Percentiles rank a stretch among this genome's conserved stretches.
Evolutionary conservation across 441 rosid genomes (phyloP).

Genomic region (Erodium trifolium): DNA sequence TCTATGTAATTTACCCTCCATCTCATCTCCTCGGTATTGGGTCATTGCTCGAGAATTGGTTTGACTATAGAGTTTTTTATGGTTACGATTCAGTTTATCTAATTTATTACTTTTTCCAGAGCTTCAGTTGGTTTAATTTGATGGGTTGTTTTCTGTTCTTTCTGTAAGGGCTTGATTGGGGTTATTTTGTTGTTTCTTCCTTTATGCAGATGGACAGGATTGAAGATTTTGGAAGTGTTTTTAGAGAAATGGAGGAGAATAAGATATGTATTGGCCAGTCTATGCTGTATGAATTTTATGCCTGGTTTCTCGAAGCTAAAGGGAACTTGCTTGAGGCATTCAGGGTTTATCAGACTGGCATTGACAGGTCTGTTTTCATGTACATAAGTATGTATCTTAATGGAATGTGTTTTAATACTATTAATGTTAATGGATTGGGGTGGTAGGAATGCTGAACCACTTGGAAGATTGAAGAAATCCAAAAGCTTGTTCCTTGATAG

Average conservation of each 20-base stretch:
- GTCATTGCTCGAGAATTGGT: background rate
- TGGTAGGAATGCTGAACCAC: conserved; percentile 61
- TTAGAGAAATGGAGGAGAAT: conserved; percentile 47
- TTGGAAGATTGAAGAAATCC: conserved; percentile 53
- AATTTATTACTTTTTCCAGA: background rate
- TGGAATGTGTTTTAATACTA: background rate
- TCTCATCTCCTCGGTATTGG: background rate
- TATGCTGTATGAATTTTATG: conserved; percentile 66
- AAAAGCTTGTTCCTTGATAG: conserved; percentile 49
- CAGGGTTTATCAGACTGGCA: conserved; percentile 57
- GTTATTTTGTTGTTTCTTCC: conserved; percentile 12
- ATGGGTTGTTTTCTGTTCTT: background rate
- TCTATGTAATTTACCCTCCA: conserved; percentile 42
- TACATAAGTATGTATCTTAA: background rate
- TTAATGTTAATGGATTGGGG: conserved; percentile 19
- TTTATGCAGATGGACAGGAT: conserved; percentile 49
- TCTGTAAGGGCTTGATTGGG: background rate
- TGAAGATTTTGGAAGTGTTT: conserved; percentile 45
- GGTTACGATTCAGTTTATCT: background rate
- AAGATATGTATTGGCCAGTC: conserved; percentile 40
- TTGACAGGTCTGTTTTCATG: conserved; percentile 41
- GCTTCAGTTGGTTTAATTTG: background rate
- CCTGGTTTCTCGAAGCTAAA: conserved; percentile 64
- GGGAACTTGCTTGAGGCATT: conserved; percentile 59
- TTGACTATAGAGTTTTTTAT: background rate